phyloP scores from a whole-genome alignment of 2,329 filamentous ascomycete genomes.

The Penicillium decumbens region DNA sequence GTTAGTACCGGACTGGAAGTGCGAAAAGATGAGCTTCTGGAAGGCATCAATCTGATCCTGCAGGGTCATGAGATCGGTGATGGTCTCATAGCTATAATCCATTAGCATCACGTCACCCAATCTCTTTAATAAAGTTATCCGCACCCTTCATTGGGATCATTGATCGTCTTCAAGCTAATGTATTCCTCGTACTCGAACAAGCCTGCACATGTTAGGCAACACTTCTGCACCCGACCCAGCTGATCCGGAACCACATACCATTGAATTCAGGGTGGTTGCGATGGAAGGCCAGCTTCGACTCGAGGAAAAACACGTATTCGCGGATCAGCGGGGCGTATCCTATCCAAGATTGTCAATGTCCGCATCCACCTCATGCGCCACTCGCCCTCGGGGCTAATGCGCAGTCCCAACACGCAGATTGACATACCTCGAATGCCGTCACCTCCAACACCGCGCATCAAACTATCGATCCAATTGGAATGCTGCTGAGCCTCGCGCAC shows the following conservation, averaged over 20 bases:
- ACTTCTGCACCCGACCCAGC: background rate
- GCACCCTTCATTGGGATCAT: conserved; percentile 95
- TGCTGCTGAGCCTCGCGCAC: conserved; percentile 86
- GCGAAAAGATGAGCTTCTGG: conserved; percentile 96
- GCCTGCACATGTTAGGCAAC: conserved; percentile 37
- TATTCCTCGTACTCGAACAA: conserved; percentile 99
- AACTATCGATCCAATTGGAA: conserved; percentile 84
- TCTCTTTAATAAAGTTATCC: conserved; percentile 2
- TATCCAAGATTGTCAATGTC: conserved; percentile 25
- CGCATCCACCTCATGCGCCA: conserved; percentile 1
- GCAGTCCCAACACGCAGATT: background rate
- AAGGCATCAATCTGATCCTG: conserved; percentile 99
- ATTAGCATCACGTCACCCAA: conserved; percentile 20
- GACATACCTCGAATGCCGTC: conserved; percentile 71
- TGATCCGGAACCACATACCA: conserved; percentile 47
- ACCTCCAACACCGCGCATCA: conserved; percentile 75
- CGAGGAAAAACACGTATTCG: conserved; percentile 93
- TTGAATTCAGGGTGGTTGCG: conserved; percentile 97
- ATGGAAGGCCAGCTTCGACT: conserved; percentile 95
- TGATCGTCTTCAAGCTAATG: conserved; percentile 94
- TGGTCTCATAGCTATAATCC: conserved; percentile 68
- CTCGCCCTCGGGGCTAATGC: background rate
- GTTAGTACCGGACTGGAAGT: conserved; percentile 85
- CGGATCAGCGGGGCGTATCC: conserved; percentile 86
- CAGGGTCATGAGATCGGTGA: conserved; percentile 89